Percentiles rank a stretch among this genome's conserved stretches.
Conservation (phyloP, 2,329 filamentous ascomycete species). For the Massarina eburnea region DNA sequence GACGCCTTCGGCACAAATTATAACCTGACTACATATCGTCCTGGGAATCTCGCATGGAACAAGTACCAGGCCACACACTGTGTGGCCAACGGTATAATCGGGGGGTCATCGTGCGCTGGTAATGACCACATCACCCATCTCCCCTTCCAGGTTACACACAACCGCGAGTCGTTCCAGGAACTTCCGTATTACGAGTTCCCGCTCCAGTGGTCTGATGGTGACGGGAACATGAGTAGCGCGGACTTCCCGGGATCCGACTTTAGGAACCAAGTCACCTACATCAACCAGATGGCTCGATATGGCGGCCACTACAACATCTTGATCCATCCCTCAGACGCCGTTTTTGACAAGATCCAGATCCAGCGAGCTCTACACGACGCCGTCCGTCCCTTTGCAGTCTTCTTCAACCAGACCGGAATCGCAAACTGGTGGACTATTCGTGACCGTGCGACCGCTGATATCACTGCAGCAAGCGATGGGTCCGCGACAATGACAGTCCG, state of each 20-base stretch:
- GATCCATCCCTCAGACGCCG: constrained; percentile 7
- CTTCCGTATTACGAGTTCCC: constrained; percentile 9
- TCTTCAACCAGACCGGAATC: constrained; percentile 10
- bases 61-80: constrained; percentile 9
- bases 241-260: constrained; percentile 9
- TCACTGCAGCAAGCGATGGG: constrained; percentile 1
- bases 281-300: constrained; percentile 7
- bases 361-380: constrained; percentile 8
- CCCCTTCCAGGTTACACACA: constrained; percentile 8
- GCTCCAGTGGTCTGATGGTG: constrained; percentile 9
- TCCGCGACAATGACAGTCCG: constrained; percentile 4
- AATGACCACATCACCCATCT: constrained; percentile 8
- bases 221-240: constrained; percentile 10
- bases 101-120: constrained; percentile 6
- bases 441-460: constrained; percentile 3
- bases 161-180: constrained; percentile 6
- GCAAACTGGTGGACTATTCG: constrained; percentile 9
- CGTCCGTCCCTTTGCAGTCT: constrained; percentile 5
- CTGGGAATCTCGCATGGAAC: constrained; percentile 8
- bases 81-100: constrained; percentile 5
- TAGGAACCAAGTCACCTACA: constrained; percentile 4
- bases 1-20: constrained; percentile 5
- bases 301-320: constrained; percentile 10
- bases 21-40: constrained; percentile 8
- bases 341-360: constrained; percentile 8